A percentile compares a stretch with the other conserved stretches of the same genome.
Conservation (phyloP, 2,329 filamentous ascomycete species). For the Cadophora malorum region DNA sequence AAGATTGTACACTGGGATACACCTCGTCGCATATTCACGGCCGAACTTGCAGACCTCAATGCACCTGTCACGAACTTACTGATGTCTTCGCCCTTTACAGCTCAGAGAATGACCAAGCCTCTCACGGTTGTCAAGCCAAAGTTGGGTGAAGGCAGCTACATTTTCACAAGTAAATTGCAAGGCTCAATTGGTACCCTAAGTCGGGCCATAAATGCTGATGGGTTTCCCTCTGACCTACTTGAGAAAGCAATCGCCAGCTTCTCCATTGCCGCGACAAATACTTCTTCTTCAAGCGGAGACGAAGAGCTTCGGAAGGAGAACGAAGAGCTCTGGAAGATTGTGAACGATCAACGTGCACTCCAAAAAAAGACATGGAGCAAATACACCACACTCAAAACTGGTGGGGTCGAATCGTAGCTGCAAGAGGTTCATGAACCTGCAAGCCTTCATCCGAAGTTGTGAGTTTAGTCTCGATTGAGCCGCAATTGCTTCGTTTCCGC, state of each 20-base stretch:
- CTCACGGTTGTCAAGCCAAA: conserved; percentile 81
- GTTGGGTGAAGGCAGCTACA: conserved; percentile 68
- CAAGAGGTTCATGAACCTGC: neutral
- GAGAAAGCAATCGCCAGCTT: conserved; percentile 58
- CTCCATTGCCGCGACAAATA: conserved; percentile 36
- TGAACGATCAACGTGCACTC: conserved; percentile 52
- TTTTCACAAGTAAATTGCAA: conserved; percentile 68
- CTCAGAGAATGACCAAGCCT: conserved; percentile 55
- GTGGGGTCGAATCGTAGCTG: conserved; percentile 9
- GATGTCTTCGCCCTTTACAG: conserved; percentile 69
- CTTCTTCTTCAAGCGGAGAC: conserved; percentile 47
- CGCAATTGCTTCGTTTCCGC: neutral
- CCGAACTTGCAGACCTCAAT: conserved; percentile 59
- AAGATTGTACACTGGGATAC: conserved; percentile 84
- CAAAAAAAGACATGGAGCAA: conserved; percentile 50
- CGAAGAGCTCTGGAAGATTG: conserved; percentile 53
- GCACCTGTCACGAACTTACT: conserved; percentile 82
- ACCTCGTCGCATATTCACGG: conserved; percentile 44
- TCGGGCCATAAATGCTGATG: conserved; percentile 35
- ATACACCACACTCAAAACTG: conserved; percentile 41
- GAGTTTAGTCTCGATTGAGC: neutral
- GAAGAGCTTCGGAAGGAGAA: conserved; percentile 49
- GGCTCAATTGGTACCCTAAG: conserved; percentile 41
- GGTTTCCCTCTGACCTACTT: conserved; percentile 49
- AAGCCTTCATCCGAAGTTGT: neutral